Percentiles rank a stretch among this genome's conserved stretches.
These are phyloP conservation scores for Cyphellophora europaea DNA, from an alignment of 2,329 filamentous ascomycete genomes.

Conservation along the genomic window DNA sequence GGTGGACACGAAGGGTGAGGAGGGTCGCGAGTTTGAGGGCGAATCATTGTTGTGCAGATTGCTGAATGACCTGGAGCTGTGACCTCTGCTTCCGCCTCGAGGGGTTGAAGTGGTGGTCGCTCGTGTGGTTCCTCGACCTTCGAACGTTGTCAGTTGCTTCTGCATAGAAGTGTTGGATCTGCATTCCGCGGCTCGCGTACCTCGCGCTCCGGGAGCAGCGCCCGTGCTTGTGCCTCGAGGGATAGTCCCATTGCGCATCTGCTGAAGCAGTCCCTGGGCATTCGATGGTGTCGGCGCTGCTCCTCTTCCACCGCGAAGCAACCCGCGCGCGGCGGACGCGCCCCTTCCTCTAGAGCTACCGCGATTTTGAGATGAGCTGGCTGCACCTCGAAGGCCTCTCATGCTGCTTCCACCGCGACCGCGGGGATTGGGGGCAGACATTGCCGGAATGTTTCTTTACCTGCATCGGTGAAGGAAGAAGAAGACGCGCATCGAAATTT, in stretches of 20 bases:
- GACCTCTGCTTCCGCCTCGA: constrained; percentile 10
- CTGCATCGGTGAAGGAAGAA: constrained; percentile 10
- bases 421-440: constrained; percentile 16
- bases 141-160: background rate
- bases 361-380: constrained; percentile 5
- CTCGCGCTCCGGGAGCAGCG: constrained; percentile 7
- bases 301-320: constrained; percentile 10
- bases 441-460: constrained; percentile 8
- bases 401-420: constrained; percentile 15
- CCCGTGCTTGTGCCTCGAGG: constrained; percentile 8
- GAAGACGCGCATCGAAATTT: background rate
- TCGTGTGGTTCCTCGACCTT: constrained; percentile 10
- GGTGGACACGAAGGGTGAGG: constrained; percentile 10
- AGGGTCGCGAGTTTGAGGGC: constrained; percentile 8
- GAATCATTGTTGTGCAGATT: constrained; percentile 6
- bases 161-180: too few relatives aligned
- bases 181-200: constrained; percentile 4
- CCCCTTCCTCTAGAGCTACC: constrained; percentile 9
- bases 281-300: background rate
- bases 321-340: constrained; percentile 1
- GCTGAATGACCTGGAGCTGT: constrained; percentile 12
- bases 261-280: constrained; percentile 12
- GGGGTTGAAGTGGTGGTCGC: constrained; percentile 3
- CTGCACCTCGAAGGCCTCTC: constrained; percentile 9
- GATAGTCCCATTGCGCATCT: constrained; percentile 10